A percentile compares a stretch with the other conserved stretches of the same genome.
phyloP scores from a whole-genome alignment of 139 green algal genomes.

The Coccomyxa sp. region DNA sequence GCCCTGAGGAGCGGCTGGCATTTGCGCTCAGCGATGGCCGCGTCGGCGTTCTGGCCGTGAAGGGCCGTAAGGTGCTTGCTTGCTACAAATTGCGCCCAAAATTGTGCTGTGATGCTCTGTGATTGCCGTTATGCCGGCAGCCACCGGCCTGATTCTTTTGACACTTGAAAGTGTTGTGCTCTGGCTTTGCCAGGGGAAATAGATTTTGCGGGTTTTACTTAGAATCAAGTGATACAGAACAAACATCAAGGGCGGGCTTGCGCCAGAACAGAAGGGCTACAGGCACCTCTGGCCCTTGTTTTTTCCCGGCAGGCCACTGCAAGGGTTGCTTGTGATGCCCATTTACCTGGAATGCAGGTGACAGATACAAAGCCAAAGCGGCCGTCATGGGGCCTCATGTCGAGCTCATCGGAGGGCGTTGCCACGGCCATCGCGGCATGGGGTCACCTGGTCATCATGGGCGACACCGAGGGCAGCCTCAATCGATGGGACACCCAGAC shows the following conservation, averaged over 20 bases:
- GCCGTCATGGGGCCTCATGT: slow-evolving; percentile 37
- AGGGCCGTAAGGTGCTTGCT: slow-evolving; percentile 27
- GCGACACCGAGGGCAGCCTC: slow-evolving; percentile 62
- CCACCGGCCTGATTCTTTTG: not conserved
- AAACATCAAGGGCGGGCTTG: too few species aligned
- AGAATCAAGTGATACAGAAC: too few species aligned
- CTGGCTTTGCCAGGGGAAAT: too few species aligned
- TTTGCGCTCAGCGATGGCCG: slow-evolving; percentile 63
- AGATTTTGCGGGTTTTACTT: too few species aligned
- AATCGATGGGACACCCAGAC: slow-evolving; percentile 62
- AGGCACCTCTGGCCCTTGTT: too few species aligned
- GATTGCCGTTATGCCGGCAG: not conserved
- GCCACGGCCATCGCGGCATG: slow-evolving; percentile 51
- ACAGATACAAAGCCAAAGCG: slow-evolving; percentile 51
- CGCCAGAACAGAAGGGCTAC: too few species aligned
- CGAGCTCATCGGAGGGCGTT: slow-evolving; percentile 35
- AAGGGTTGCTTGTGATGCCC: not conserved
- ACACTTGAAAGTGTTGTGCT: not conserved
- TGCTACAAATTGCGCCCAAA: not conserved
- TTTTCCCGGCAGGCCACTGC: too few species aligned
- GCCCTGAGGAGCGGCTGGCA: slow-evolving; percentile 49
- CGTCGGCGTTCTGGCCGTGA: slow-evolving; percentile 40
- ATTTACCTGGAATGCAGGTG: slow-evolving; percentile 20
- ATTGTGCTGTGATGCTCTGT: not conserved
- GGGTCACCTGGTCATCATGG: slow-evolving; percentile 52